Base-by-base conservation (phyloP, 495 filamentous ascomycete genomes). In the Massariosphaeria phaeospora region DNA sequence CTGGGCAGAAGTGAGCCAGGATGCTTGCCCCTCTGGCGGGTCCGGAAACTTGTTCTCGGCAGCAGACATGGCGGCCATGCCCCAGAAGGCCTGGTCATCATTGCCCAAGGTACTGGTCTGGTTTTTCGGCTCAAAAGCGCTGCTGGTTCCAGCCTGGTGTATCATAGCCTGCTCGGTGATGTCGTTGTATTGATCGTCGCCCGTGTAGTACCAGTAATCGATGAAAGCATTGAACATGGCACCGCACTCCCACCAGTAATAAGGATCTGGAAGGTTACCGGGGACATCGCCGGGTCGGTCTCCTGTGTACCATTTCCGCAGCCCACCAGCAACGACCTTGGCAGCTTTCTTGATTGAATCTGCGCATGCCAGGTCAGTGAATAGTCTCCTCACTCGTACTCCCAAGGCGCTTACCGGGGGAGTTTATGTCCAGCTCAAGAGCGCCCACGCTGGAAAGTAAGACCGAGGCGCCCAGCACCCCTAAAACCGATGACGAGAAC, bases 1-100 rank as follows among this genome's bases (percentile, higher is more conserved):
- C 71, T 91, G 85, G 2, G 84, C 88, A 1, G 91, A 76, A 2
- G 81, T 79, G 24, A 88, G 73, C 84, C 83, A 89, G 53, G 83
- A 82, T 21, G 78, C 83, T 58, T 80, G 60, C 49, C 79, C 76
- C 0, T 44, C 21, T 11, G 62, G 62, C 15, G 77, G 74, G 52
- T 76, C 69, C 17, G 67, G 69, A 41, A 76, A 76, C 25, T 72
- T 67, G 33, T 69, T 59, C 53, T 82, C 79, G 27, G 76, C 77
- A 17, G 77, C 78, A 6, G 72, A 72, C 73, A 82, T 76, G 40
- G 77, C 78, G 1, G 77, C 75, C 49, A 76, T 62, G 11, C 73
- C 78, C 79, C 78, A 82, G 64, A 80, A 80, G 52, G 72, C 71
- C 60, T 82, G 77, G 57, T 80, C 78, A 50, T 80, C 79, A 55